These are phyloP conservation scores for Phytopythium oedochilum DNA, from an alignment of 352 stramenopile species.

Conservation along the genomic window DNA sequence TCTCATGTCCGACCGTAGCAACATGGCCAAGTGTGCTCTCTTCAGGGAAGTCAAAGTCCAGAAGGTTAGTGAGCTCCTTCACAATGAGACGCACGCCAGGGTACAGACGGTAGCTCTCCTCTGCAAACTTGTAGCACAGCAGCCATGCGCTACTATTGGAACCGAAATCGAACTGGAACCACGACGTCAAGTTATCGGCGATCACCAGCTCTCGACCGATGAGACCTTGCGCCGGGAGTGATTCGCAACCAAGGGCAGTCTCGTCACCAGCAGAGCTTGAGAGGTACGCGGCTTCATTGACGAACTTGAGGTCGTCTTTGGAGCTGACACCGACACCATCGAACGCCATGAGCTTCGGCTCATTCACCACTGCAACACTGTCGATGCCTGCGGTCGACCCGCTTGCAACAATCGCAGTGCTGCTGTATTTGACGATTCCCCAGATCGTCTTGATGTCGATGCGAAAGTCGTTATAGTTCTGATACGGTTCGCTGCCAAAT, in stretches of 20 bases:
- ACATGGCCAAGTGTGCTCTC: conserved; percentile 22
- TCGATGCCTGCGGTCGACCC: conserved; percentile 13
- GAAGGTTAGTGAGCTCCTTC: conserved; percentile 43
- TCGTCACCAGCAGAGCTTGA: conserved; percentile 8
- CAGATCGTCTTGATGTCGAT: conserved; percentile 69
- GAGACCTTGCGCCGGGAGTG: conserved; percentile 34
- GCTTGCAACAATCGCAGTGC: conserved; percentile 15
- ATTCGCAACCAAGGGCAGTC: conserved; percentile 19
- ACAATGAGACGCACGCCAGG: conserved; percentile 31
- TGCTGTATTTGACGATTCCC: conserved; percentile 3
- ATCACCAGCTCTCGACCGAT: conserved; percentile 25
- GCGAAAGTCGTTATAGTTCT: conserved; percentile 44
- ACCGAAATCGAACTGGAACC: conserved; percentile 48
- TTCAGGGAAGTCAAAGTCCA: conserved; percentile 30
- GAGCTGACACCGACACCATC: conserved; percentile 44
- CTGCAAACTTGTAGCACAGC: conserved; percentile 67
- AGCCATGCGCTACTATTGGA: conserved; percentile 38
- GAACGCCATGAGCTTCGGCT: conserved; percentile 51
- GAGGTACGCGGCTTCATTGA: conserved; percentile 10
- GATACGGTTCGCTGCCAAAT: conserved; percentile 49
- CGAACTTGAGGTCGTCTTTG: conserved; percentile 54
- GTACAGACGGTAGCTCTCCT: conserved; percentile 46
- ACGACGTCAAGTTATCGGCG: conserved; percentile 34
- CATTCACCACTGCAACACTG: conserved; percentile 48
- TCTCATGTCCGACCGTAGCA: conserved; percentile 40